These are phyloP conservation scores for Chrysanthemum lavandulifolium DNA, from an alignment of 129 eudicot genomes.

Conservation along the genomic window DNA sequence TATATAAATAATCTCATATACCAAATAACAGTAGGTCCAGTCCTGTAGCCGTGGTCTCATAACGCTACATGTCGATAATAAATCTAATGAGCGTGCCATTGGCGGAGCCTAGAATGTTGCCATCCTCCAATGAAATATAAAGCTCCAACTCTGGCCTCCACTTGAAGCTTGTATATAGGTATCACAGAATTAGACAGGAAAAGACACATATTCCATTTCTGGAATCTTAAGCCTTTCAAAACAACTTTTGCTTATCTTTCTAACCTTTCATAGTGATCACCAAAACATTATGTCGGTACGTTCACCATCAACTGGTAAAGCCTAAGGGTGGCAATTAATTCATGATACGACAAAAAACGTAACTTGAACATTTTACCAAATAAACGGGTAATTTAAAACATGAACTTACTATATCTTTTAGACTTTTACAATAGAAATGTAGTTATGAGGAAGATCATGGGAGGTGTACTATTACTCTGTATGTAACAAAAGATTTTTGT, in stretches of 20 bases:
- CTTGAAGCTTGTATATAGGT: conserved; percentile 1
- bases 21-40: not conserved
- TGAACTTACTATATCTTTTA: no score
- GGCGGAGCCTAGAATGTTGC: not conserved
- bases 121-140: not conserved
- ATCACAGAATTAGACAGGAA: conserved; percentile 18
- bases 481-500: no score
- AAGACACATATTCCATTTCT: conserved; percentile 7
- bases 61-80: not conserved
- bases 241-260: conserved; percentile 4
- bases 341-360: no score
- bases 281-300: not conserved
- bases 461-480: no score
- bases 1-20: not conserved
- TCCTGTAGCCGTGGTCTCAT: not conserved
- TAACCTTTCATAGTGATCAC: conserved; percentile 1
- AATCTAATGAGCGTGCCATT: not conserved
- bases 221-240: conserved; percentile 10
- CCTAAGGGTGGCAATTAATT: no score
- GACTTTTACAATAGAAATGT: not conserved
- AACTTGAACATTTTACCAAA: no score
- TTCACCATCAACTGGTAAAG: conserved; percentile 4
- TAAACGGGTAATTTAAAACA: no score
- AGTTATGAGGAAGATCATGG: no score
- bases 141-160: not conserved